Evolutionary conservation across 306 rosid species (phyloP).

Genomic region (Hippophae tibetana): DNA sequence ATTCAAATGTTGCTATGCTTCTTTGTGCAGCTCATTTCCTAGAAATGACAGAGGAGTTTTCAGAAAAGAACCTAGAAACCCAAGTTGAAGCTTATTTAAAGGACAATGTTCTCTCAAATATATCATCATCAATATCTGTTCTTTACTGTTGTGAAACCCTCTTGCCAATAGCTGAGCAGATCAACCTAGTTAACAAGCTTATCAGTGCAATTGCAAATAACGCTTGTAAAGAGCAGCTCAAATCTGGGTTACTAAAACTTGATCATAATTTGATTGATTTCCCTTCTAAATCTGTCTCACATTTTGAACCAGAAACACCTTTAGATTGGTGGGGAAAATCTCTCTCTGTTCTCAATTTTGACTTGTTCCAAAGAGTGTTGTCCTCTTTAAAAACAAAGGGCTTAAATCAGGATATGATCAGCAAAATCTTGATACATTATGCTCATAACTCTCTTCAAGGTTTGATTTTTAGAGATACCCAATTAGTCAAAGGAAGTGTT

Average conservation of each 20-base stretch:
- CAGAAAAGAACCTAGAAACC: constrained; percentile 64
- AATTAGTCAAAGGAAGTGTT: constrained; percentile 47
- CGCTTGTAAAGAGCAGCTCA: constrained; percentile 92
- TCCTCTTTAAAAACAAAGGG: constrained; percentile 82
- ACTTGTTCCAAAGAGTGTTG: constrained; percentile 72
- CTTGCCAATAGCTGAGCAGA: constrained; percentile 71
- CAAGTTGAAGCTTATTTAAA: constrained; percentile 58
- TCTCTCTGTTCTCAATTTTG: constrained; percentile 56
- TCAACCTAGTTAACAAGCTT: constrained; percentile 57
- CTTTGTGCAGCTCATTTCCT: constrained; percentile 64
- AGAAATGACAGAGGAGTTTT: constrained; percentile 84
- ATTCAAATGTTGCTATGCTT: constrained; percentile 68
- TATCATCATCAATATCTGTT: constrained; percentile 63
- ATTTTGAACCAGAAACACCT: constrained; percentile 71
- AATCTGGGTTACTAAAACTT: constrained; percentile 70
- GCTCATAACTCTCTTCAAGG: constrained; percentile 82
- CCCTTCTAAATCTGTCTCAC: constrained; percentile 37
- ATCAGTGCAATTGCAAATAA: constrained; percentile 74
- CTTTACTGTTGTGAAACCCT: constrained; percentile 81
- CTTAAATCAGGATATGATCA: constrained; percentile 78
- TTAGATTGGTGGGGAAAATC: constrained; percentile 97
- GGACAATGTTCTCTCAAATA: constrained; percentile 59
- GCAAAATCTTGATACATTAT: constrained; percentile 82
- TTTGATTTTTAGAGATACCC: constrained; percentile 48
- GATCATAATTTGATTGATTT: constrained; percentile 45